phyloP scores from a whole-genome alignment of 208 protist species.

The Leishmania tarentolae region DNA sequence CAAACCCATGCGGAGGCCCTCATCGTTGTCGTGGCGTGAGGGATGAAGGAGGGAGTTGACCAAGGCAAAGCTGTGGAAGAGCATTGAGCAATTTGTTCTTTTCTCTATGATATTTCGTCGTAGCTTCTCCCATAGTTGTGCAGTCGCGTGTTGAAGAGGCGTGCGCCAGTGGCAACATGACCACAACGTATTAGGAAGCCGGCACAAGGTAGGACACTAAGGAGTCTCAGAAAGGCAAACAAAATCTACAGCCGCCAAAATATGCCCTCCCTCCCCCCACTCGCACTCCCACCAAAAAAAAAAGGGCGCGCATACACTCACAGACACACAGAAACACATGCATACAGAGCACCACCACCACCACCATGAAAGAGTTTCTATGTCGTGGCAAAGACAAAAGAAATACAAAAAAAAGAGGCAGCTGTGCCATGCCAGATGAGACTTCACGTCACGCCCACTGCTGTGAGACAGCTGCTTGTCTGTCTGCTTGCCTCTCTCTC shows the following conservation, averaged over 20 bases:
- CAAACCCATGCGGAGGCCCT: background rate
- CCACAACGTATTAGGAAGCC: background rate
- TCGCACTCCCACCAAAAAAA: conserved; percentile 12
- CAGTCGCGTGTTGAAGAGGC: background rate
- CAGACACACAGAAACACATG: conserved; percentile 5
- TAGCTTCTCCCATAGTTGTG: background rate
- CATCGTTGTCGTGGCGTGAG: too few relatives aligned
- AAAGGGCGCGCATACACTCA: background rate
- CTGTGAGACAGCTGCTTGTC: background rate
- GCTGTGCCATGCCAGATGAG: background rate
- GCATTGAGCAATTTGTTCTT: background rate
- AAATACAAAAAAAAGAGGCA: conserved; percentile 21
- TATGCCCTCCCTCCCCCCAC: too few relatives aligned
- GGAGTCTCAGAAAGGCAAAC: background rate
- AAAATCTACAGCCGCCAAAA: background rate
- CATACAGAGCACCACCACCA: too few relatives aligned
- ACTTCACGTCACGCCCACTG: background rate
- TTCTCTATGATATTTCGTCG: conserved; percentile 4
- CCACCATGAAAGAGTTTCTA: background rate
- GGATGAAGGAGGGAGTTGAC: background rate
- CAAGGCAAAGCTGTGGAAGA: background rate
- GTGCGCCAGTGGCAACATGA: background rate
- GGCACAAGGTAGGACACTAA: background rate
- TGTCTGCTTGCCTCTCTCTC: background rate
- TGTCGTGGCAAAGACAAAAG: conserved; percentile 14